Percentiles rank a stretch among this genome's conserved stretches.
Evolutionary conservation across 1,284 basidiomycete genomes (phyloP).

Genomic region (Sphagnurus paluster): DNA sequence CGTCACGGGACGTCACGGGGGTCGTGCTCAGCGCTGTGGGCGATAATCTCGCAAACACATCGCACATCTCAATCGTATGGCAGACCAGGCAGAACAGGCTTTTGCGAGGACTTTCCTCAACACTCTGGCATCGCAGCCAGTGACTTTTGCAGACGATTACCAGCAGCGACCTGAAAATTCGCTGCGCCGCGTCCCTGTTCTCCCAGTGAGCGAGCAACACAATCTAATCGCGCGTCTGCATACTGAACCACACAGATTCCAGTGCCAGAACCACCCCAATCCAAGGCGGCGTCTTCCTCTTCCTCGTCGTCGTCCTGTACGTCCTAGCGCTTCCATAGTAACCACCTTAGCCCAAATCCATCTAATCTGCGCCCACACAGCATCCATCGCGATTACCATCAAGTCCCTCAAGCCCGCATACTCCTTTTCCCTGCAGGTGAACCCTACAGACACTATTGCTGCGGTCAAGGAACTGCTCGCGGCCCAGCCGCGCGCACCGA

Average conservation of each 20-base stretch:
- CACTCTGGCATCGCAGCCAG: slow-evolving; percentile 65
- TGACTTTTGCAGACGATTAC: slow-evolving; percentile 75
- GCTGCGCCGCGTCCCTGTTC: slow-evolving; percentile 71
- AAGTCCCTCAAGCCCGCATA: slow-evolving; percentile 89
- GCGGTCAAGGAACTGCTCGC: slow-evolving; percentile 71
- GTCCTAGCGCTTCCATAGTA: slow-evolving; percentile 22
- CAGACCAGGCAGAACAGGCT: slow-evolving; percentile 60
- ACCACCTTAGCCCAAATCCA: neutral
- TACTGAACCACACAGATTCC: slow-evolving; percentile 42
- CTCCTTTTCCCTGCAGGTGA: slow-evolving; percentile 67
- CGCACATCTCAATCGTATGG: slow-evolving; percentile 22
- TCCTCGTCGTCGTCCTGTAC: slow-evolving; percentile 36
- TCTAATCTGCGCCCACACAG: slow-evolving; percentile 31
- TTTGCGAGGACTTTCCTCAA: slow-evolving; percentile 77
- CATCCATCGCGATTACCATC: slow-evolving; percentile 72
- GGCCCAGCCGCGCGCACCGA: slow-evolving; percentile 62
- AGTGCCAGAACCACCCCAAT: slow-evolving; percentile 57
- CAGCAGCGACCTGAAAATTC: slow-evolving; percentile 72
- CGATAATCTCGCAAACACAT: too few species aligned
- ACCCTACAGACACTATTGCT: slow-evolving; percentile 77
- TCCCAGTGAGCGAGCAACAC: slow-evolving; percentile 52
- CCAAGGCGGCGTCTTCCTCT: slow-evolving; percentile 30
- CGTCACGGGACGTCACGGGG: too few species aligned
- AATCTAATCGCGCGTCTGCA: neutral
- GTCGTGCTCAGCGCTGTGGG: too few species aligned